Base-by-base conservation (phyloP, 2,329 filamentous ascomycete genomes). In the Apiospora saccharicola region DNA sequence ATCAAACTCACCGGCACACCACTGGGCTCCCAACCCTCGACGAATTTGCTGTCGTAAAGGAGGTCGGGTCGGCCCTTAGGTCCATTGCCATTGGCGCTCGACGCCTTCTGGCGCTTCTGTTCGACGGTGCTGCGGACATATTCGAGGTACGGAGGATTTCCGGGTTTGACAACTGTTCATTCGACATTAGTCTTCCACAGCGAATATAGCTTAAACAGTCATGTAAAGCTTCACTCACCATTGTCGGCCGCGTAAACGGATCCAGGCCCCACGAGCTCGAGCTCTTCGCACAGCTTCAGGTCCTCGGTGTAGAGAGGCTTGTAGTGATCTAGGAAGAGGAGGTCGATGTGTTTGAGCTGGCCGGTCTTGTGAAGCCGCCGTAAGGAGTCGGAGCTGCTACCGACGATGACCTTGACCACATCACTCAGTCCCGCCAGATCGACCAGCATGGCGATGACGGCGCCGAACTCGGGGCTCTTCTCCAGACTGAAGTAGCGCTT, bases 271-370 rank as follows among this genome's bases (percentile, higher is more conserved):
- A 96, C 85, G 47, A 96, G 80, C 0, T 86, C 87, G 6, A 95
- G 83, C 51, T 92, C 86, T 82, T 96, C 94, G 79, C 91, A 94
- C 0, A 95, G 86, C 82, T 94, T 94, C 73, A 96, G 81, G 77
- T 96, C 94, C 0, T 89, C 87, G 0, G 88, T 89, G 79, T 96
- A 96, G 0, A 91, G 89, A 0, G 92, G 91, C 81, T 96, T 95
- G 82, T 92, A 92, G 80, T 96, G 94, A 77, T 96, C 94, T 47
- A 96, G 83, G 80, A 96, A 96, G 81, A 95, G 84, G 51, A 95
- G 82, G 76, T 94, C 92, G 73, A 95, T 89, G 67, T 87, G 85
- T 34, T 85, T 81, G 34, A 95, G 79, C 5, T 79, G 77, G 0
- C 90, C 90, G 3, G 84, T 80, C 0, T 82, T 77, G 74, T 90